A percentile compares a stretch with the other conserved stretches of the same genome.
These are phyloP conservation scores for Lasiosphaeriaceae sp. DNA, from an alignment of 495 filamentous ascomycete species.

Conservation along the genomic window DNA sequence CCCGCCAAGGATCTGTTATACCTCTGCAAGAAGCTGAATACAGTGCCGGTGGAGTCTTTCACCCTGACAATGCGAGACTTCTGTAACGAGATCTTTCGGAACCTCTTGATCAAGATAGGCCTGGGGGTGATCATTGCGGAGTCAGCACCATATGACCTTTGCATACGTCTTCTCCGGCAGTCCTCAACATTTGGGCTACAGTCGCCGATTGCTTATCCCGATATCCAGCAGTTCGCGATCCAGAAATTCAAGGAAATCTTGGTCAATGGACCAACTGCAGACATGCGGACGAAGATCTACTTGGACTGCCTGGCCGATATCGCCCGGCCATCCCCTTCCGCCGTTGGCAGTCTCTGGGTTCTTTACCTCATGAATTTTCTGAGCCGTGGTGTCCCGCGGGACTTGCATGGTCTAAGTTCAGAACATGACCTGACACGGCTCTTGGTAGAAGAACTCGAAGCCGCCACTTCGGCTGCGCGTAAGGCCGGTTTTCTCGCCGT, in stretches of 20 bases:
- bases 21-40: constrained; percentile 68
- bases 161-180: constrained; percentile 65
- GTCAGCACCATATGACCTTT: constrained; percentile 48
- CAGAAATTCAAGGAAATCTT: constrained; percentile 51
- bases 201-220: constrained; percentile 37
- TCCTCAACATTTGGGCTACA: constrained; percentile 45
- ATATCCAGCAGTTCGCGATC: constrained; percentile 58
- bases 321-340: constrained; percentile 35
- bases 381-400: constrained; percentile 27
- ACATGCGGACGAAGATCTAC: constrained; percentile 37
- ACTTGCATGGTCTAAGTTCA: constrained; percentile 35
- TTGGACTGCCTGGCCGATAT: constrained; percentile 46
- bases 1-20: constrained; percentile 55
- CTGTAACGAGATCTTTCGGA: constrained; percentile 37
- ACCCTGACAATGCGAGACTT: constrained; percentile 54
- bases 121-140: constrained; percentile 12
- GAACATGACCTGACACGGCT: constrained; percentile 44
- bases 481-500: constrained; percentile 35
- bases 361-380: constrained; percentile 52
- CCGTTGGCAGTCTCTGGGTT: constrained; percentile 66
- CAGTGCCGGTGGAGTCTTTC: constrained; percentile 59
- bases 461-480: constrained; percentile 30
- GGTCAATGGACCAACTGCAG: constrained; percentile 26
- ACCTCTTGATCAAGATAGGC: constrained; percentile 19
- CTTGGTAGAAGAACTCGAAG: constrained; percentile 48